Evolutionary conservation across 768 basidiomycete genomes (phyloP).

Genomic region (Lactifluus rugatus): DNA sequence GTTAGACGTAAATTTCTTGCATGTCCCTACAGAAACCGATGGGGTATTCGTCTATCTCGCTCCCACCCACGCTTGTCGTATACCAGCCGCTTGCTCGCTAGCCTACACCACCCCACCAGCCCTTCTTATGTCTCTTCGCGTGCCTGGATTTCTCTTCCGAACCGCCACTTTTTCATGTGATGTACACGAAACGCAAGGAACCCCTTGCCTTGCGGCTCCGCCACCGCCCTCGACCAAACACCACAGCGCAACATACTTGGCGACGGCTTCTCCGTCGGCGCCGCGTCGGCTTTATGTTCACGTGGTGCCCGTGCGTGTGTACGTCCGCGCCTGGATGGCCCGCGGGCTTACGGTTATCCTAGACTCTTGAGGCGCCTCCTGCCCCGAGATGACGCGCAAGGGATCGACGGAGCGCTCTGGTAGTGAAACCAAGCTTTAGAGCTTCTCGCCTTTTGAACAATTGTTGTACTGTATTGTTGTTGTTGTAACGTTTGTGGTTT

Average conservation of each 20-base stretch:
- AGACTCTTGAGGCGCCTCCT: too few relatives aligned
- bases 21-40: background rate
- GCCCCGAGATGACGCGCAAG: background rate
- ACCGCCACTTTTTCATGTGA: background rate
- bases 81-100: background rate
- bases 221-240: background rate
- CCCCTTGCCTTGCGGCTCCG: background rate
- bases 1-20: constrained; percentile 1
- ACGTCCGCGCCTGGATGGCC: too few relatives aligned
- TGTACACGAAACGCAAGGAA: background rate
- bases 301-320: background rate
- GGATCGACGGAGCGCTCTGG: background rate
- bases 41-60: background rate
- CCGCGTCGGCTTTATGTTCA: background rate
- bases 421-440: too few relatives aligned
- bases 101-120: background rate
- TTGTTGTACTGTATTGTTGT: too few relatives aligned
- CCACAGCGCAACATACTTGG: background rate
- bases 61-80: background rate
- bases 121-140: background rate
- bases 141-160: constrained; percentile 7
- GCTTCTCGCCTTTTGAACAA: too few relatives aligned
- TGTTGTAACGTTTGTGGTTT: too few relatives aligned
- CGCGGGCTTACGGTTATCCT: background rate
- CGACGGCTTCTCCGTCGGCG: background rate